Conservation (phyloP, 768 basidiomycete genomes). For the Cystobasidium onofrii region DNA sequence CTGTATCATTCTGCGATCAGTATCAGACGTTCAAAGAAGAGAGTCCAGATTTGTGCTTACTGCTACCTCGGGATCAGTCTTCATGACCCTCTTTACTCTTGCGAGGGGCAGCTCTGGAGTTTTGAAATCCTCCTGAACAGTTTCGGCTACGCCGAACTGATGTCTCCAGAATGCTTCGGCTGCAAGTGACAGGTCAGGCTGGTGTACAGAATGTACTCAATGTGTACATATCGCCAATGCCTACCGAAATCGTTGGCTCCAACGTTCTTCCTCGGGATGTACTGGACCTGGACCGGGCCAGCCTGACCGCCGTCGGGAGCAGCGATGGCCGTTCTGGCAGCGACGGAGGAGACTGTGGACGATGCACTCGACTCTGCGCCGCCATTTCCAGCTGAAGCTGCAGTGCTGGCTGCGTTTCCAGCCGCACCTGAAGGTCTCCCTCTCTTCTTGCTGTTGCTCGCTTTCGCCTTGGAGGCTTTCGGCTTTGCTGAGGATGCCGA, state of each 20-base stretch:
- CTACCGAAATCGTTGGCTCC: neutral
- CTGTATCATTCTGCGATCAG: no score
- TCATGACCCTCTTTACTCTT: slow-evolving; percentile 90
- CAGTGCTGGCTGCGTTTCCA: neutral
- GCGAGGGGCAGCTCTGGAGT: slow-evolving; percentile 82
- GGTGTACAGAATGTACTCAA: no score
- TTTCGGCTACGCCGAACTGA: slow-evolving; percentile 37
- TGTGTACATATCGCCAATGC: no score
- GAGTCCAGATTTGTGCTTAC: slow-evolving; percentile 54
- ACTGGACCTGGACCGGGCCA: neutral
- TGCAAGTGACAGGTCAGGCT: no score
- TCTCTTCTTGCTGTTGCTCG: neutral
- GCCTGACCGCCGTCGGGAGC: neutral
- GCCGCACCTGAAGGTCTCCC: neutral
- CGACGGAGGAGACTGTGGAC: neutral
- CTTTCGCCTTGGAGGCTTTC: neutral
- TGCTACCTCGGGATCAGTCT: slow-evolving; percentile 56
- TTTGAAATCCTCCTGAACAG: slow-evolving; percentile 41
- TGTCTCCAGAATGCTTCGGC: slow-evolving; percentile 33
- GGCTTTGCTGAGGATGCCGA: neutral
- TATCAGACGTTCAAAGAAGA: no score
- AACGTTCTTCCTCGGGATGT: neutral
- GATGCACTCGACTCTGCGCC: neutral
- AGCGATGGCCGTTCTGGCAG: neutral
- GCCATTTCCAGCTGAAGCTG: neutral